Base-by-base conservation (phyloP, 805 yeast species). In the Saturnispora halmiae region DNA sequence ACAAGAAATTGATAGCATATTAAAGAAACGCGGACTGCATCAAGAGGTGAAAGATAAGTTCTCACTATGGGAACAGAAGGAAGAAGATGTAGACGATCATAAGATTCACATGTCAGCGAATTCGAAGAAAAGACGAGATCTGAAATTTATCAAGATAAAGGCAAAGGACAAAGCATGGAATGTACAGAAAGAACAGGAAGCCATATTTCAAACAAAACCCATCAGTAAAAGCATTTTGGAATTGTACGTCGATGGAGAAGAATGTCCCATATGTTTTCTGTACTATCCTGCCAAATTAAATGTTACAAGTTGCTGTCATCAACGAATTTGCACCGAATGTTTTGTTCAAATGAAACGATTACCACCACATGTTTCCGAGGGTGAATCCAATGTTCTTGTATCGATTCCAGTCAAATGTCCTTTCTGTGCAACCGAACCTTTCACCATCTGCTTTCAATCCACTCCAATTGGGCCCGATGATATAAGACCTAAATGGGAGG, bases 261-360 rank as follows among this genome's bases (percentile, higher is more conserved):
- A 92, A 53, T 90, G 98, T 58, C 97, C 98, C 8, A 90, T 90
- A 48, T 90, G 98, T 56, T 90, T 90, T 57, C 68, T 92, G 8
- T 84, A 72, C 55, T 87, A 80, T 60, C 96, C 97, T 1, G 69
- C 73, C 21, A 73, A 76, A 51, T 60, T 88, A 46, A 92, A 92
- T 62, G 59, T 72, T 40, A 80, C 95, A 7, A 69, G 94, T 34
- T 90, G 98, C 60, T 90, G 98, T 59, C 73, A 74, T 37, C 97
- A 90, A 58, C 88, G 94, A 2, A 87, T 90, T 16, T 92, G 98
- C 62, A 73, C 95, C 2, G 97, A 90, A 61, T 90, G 98, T 57
- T 92, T 90, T 71, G 96, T 90, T 9, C 96, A 90, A 60, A 87
- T 90, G 57, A 86, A 84, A 59, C 72, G 98, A 39, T 64, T 78